phyloP scores from a whole-genome alignment of 371 early-diverging fungal genomes.

The Thermomucor indicae-seudaticae region DNA sequence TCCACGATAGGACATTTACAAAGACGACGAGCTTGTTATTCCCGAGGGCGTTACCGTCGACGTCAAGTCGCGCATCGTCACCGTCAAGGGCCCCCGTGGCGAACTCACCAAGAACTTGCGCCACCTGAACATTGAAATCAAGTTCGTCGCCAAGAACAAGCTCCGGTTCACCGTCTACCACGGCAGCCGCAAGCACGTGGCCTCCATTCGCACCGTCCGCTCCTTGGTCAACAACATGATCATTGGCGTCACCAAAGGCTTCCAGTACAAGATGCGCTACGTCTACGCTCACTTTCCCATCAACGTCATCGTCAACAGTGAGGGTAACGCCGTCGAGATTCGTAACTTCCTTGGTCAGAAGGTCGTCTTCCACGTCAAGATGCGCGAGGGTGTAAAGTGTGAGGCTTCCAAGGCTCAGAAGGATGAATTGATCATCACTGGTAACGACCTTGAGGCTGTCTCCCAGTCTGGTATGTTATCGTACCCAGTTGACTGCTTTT shows the following conservation, averaged over 20 bases:
- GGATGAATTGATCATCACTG: conserved; percentile 95
- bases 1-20: conserved; percentile 66
- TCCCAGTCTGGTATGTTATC: conserved; percentile 84
- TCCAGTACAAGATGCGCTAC: conserved; percentile 98
- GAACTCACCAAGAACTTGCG: conserved; percentile 86
- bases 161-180: conserved; percentile 94
- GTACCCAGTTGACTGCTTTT: too few relatives aligned
- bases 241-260: conserved; percentile 98
- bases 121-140: conserved; percentile 92
- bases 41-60: conserved; percentile 70
- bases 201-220: conserved; percentile 97
- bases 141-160: conserved; percentile 59
- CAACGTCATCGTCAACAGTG: conserved; percentile 89
- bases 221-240: conserved; percentile 98
- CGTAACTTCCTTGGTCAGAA: conserved; percentile 99
- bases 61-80: conserved; percentile 74
- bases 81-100: conserved; percentile 87
- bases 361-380: conserved; percentile 81
- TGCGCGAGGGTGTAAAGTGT: conserved; percentile 90
- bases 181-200: conserved; percentile 96
- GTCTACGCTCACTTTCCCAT: conserved; percentile 99
- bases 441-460: conserved; percentile 96
- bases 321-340: conserved; percentile 87
- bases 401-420: conserved; percentile 83
- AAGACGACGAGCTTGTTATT: conserved; percentile 75